Evolutionary conservation across 106 monocot species (phyloP).

Genomic region (Ottelia alismoides): DNA sequence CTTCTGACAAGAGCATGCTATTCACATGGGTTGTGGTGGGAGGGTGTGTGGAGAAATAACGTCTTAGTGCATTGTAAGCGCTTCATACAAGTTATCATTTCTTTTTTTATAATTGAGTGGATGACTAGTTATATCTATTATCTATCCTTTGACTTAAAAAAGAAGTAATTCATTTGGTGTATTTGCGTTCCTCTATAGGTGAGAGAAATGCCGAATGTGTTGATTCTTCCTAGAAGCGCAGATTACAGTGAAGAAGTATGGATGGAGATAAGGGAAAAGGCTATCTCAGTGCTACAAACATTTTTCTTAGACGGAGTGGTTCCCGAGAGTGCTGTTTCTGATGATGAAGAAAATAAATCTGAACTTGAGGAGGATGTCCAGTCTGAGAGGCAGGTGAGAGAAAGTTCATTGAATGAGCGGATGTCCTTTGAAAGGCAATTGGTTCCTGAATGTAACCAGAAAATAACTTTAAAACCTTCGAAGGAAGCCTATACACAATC

Average conservation of each 20-base stretch:
- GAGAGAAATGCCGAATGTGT: slow-evolving; percentile 96
- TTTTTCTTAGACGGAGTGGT: slow-evolving; percentile 73
- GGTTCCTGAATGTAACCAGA: slow-evolving; percentile 22
- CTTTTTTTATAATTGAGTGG: too few species aligned
- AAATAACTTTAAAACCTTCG: slow-evolving; percentile 16
- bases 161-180: too few species aligned
- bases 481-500: slow-evolving; percentile 25
- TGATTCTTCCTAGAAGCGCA: slow-evolving; percentile 92
- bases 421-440: slow-evolving; percentile 37
- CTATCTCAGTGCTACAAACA: slow-evolving; percentile 61
- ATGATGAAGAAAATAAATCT: slow-evolving; percentile 59
- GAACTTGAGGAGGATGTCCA: slow-evolving; percentile 47
- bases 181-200: too few species aligned
- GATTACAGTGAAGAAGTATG: slow-evolving; percentile 99
- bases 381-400: slow-evolving; percentile 30
- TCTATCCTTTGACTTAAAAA: too few species aligned
- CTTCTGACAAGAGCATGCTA: too few species aligned
- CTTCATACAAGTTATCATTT: too few species aligned
- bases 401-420: slow-evolving; percentile 25
- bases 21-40: too few species aligned
- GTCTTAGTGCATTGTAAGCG: too few species aligned
- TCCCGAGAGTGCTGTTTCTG: slow-evolving; percentile 72
- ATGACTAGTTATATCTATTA: too few species aligned
- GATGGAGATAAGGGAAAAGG: slow-evolving; percentile 97
- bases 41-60: too few species aligned